Base-by-base conservation (phyloP, 148 eudicot species). In the Camellia japonica region DNA sequence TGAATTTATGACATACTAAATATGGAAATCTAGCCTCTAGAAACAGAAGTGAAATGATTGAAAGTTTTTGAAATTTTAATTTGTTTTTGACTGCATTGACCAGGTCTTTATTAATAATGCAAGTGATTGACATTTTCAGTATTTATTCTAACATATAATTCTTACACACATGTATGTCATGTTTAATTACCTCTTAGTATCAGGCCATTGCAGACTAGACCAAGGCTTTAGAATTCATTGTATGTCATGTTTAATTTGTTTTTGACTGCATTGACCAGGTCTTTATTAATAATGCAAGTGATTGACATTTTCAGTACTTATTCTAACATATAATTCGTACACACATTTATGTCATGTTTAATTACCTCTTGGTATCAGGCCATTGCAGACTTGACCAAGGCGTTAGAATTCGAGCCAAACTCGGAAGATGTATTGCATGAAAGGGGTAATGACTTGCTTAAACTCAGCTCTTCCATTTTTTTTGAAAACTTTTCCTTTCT, bases 141-240 rank as follows among this genome's bases (percentile, higher is more conserved):
- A 55, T n/a, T 19, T 46, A 16, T 62, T 62, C 58, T 62, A 62
- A 51, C 68, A 46, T 47, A 76, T n/a, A 61, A 62, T 54, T 20
- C 41, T 9, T 23, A 51, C 16, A 58, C 12, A 1, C 13, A 6
- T 59, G 41, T 52, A 18, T 52, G 62, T 14, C 60, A 51, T 30
- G 43, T 51, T 54, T 51, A 46, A 13, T 61, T 76, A 18, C 70
- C 60, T 79, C 54, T 63, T 79, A 19, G 52, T 70, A 71, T 38
- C 92, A 95, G 98, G 99, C 99, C 73, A 93, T 95, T 84, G 81
- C 90, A 80, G 99, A 95, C 87, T 88, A 93, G 89, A 90, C 97
- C 49, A 93, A 89, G 85, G 97, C 98, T 20, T 80, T 95, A 83
- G 94, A 95, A 72, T 92, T 95, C 82, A 6, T 44, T 11, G 38